A percentile compares a stretch with the other conserved stretches of the same genome.
phyloP scores from a whole-genome alignment of 257 asterid genomes.

The Gardenia jasminoides region DNA sequence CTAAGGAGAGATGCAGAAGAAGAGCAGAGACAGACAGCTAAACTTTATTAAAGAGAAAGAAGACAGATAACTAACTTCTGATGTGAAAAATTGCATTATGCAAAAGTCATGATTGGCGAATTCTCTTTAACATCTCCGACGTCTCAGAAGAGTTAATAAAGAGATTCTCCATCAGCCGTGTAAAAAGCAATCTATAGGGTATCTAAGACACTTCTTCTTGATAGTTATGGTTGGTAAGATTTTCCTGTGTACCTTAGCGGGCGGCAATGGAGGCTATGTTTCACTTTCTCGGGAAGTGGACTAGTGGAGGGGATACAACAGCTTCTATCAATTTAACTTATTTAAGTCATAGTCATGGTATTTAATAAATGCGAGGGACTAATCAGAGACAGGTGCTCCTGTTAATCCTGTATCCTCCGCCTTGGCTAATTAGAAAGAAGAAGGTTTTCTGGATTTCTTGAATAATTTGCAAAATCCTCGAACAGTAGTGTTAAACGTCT shows the following conservation, averaged over 20 bases:
- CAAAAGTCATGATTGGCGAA: neutral
- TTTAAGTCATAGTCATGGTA: neutral
- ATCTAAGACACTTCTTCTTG: neutral
- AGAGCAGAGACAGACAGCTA: neutral
- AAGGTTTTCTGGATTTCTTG: neutral
- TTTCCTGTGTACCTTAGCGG: neutral
- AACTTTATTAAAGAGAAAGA: neutral
- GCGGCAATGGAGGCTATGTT: neutral
- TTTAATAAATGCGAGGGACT: neutral
- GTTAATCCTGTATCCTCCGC: neutral
- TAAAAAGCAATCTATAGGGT: neutral
- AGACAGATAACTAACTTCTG: neutral
- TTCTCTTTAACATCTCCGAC: neutral
- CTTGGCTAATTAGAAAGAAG: neutral
- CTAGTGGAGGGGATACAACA: neutral
- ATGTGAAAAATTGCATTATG: neutral
- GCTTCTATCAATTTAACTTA: slow-evolving; percentile 1
- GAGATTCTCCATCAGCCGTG: neutral
- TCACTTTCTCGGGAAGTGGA: neutral
- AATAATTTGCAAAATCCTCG: neutral
- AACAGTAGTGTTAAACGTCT: neutral
- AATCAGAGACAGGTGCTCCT: neutral
- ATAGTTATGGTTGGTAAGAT: neutral
- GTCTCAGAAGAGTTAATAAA: neutral
- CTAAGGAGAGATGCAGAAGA: neutral